Evolutionary conservation across 306 rosid species (phyloP), one percentile per base, ranked within the genome.

Genomic region (Vicia faba): DNA sequence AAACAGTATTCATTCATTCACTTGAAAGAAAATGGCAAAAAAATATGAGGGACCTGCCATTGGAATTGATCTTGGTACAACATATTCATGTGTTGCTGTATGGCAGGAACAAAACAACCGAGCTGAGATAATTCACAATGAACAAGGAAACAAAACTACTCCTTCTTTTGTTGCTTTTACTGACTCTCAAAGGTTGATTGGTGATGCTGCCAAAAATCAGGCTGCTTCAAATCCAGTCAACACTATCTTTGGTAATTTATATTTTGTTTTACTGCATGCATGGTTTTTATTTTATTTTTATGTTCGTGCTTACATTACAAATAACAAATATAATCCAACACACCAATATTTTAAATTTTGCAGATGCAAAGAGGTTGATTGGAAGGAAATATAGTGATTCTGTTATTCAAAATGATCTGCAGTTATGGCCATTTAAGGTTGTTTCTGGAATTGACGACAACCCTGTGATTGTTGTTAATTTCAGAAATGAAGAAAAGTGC

Each of bases 401-500:
- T 8, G 55, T 18, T 18, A 49, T 49, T 8, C 25, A 49, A 8
- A 18, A 18, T 18, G 55, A 49, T 18, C 0, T 49, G 0, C 26
- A 8, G 26, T 8, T 49, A 2, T 49, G 55, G 55, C 55, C 55
- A 11, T 49, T 49, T 49, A 49, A 49, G 55, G 55, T 48, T 0
- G 11, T 49, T 16, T 2, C 11, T 18, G 55, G 55, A 0, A 8
- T 0, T 4, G 13, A 49, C 0, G 87, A 82, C 48, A 78, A 84
- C 19, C 93, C 93, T 0, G 74, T 78, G 80, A 80, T 87, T 45
- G 70, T 26, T 14, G 77, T 87, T 0, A 64, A 39, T 20, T 75
- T 78, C 50, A 84, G 71, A 67, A 76, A 70, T 3, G 75, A 76
- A 26, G 86, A 82, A 12, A 84, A 71, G 53, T 62, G 31, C 0